These are phyloP conservation scores for Naganishia kalamii DNA, from an alignment of 768 basidiomycete genomes.

Conservation along the genomic window DNA sequence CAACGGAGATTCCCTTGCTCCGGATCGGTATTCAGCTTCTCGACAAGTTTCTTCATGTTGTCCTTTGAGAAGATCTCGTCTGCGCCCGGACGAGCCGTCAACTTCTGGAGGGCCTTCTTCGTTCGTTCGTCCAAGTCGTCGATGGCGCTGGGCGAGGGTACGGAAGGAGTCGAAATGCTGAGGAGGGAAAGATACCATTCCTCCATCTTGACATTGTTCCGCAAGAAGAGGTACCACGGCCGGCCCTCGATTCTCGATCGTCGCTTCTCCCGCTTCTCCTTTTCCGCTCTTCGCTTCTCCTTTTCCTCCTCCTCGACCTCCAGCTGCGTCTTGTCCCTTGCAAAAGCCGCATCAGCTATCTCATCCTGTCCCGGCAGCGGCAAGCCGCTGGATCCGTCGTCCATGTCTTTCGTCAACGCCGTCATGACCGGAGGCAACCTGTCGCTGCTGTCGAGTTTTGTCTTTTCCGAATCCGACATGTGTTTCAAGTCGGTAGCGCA, in stretches of 20 bases:
- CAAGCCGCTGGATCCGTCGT: constrained; percentile 17
- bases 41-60: constrained; percentile 77
- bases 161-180: constrained; percentile 52
- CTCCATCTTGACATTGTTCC: constrained; percentile 85
- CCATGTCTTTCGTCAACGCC: constrained; percentile 34
- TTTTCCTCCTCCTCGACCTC: constrained; percentile 22
- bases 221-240: constrained; percentile 91
- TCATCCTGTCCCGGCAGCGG: not conserved
- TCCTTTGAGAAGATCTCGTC: constrained; percentile 59
- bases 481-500: not conserved
- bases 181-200: constrained; percentile 63
- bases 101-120: not conserved
- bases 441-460: not conserved
- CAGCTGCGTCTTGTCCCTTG: constrained; percentile 2
- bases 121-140: constrained; percentile 49
- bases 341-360: not conserved
- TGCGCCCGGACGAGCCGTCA: constrained; percentile 55
- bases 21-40: constrained; percentile 81
- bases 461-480: not conserved
- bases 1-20: constrained; percentile 96
- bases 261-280: constrained; percentile 51
- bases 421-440: constrained; percentile 1
- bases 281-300: constrained; percentile 48
- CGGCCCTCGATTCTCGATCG: constrained; percentile 50
- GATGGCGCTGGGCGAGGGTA: constrained; percentile 53